Evolutionary conservation across 495 filamentous ascomycete species (phyloP), one percentile per base, ranked within the genome.

Genomic region (Tuber melanosporum): DNA sequence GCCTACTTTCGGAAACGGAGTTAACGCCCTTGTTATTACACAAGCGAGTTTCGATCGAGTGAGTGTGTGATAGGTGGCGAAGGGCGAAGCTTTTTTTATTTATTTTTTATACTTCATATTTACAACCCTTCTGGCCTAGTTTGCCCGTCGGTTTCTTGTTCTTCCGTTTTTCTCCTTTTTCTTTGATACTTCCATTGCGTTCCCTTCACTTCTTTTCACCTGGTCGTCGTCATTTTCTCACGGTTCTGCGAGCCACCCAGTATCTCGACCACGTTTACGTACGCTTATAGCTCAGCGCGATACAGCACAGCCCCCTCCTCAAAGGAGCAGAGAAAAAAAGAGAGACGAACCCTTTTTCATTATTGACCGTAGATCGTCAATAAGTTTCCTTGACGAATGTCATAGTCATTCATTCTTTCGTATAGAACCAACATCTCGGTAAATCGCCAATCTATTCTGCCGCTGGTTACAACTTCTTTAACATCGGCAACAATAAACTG

Each of bases 331-430:
- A 66, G 26, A 19, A 66, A 66, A 8, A 22, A 9, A 62, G 52
- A 17, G 57, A 36, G 57, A 66, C 57, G 57, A 66, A 66, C 57
- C 26, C 57, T 36, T 19, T 66, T 66, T 8, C 32, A 36, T 36
- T 73, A 76, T 80, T 80, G 78, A 79, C 78, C 77, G 78, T 80
- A 80, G 78, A 80, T 78, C 74, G 78, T 80, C 78, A 80, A 80
- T 80, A 80, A 75, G 57, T 66, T 66, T 66, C 12, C 57, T 66
- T 43, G 52, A 77, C 79, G 77, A 73, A 76, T 79, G 46, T 39
- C 79, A 73, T 80, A 80, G 80, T 76, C 78, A 42, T 74, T 80
- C 77, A 79, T 76, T 80, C 43, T 75, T 75, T 57, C 52, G 10
- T 26, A 26, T 26, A 4, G 22, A 14, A n/a, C n/a, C n/a, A 57